Percentiles rank a stretch among this genome's conserved stretches.
These are phyloP conservation scores for Sporothrix mexicana DNA, from an alignment of 2,329 filamentous ascomycete species.

Conservation along the genomic window DNA sequence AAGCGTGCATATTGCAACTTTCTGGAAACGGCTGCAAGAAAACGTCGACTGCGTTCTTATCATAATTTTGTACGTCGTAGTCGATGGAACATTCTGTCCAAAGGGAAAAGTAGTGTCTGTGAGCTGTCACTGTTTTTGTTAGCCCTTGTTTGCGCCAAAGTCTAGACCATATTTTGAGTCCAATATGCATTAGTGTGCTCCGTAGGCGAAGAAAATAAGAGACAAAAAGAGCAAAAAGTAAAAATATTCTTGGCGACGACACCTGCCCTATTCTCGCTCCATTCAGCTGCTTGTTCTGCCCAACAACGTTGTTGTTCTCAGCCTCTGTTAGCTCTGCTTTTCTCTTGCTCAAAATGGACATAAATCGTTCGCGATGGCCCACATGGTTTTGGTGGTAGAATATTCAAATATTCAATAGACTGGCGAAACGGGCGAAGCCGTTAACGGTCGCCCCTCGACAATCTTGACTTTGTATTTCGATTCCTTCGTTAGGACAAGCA, in stretches of 20 bases:
- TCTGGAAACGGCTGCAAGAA: background rate
- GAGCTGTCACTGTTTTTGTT: background rate
- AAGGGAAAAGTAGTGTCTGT: no score
- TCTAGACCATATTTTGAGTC: background rate
- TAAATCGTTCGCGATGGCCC: background rate
- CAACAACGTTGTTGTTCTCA: background rate
- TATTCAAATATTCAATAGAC: slow-evolving; percentile 9
- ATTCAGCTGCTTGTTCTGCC: background rate
- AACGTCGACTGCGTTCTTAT: background rate
- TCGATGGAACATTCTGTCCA: no score
- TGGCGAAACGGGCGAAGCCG: background rate
- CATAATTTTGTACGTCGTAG: background rate
- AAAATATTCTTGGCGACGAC: background rate
- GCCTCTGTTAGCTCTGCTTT: background rate
- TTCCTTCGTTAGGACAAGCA: background rate
- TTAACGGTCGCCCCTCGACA: no score
- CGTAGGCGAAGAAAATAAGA: background rate
- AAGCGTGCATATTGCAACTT: background rate
- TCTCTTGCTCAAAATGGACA: background rate
- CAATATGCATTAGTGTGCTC: background rate
- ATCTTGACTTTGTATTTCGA: background rate
- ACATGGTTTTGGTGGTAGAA: background rate
- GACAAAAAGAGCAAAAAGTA: background rate
- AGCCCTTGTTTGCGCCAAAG: background rate
- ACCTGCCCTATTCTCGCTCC: background rate